These are phyloP conservation scores for Vanrija sp. DNA, from an alignment of 1,284 basidiomycete species.

Conservation along the genomic window DNA sequence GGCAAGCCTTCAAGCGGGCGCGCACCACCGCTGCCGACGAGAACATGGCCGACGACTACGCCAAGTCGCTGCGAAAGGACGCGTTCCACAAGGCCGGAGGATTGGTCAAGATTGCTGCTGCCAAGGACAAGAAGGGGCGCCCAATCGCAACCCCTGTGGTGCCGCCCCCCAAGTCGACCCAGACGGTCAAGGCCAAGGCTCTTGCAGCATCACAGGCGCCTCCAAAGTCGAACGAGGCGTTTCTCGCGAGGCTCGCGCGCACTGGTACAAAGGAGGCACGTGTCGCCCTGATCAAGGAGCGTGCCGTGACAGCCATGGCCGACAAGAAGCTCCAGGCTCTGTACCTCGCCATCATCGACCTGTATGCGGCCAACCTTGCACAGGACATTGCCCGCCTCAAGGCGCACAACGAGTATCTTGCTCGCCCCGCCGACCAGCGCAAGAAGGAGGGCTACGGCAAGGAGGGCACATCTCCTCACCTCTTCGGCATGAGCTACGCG, in stretches of 20 bases:
- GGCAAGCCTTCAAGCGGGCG: conserved; percentile 10
- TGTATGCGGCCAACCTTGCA: conserved; percentile 57
- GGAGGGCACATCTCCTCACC: conserved; percentile 36
- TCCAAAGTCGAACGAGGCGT: neutral
- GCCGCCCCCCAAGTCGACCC: too few relatives aligned
- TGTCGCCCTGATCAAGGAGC: conserved; percentile 33
- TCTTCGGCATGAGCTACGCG: conserved; percentile 56
- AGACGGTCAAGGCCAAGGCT: neutral
- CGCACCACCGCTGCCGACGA: conserved; percentile 5
- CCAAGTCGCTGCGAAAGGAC: neutral
- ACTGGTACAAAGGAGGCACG: conserved; percentile 21
- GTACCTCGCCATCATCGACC: conserved; percentile 59
- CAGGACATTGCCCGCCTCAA: conserved; percentile 52
- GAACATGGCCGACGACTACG: neutral
- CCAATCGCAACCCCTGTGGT: too few relatives aligned
- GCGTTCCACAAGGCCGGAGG: too few relatives aligned
- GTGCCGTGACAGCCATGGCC: conserved; percentile 51
- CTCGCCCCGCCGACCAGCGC: conserved; percentile 30
- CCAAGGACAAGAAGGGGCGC: neutral
- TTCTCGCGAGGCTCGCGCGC: conserved; percentile 7
- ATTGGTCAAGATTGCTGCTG: too few relatives aligned
- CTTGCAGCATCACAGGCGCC: neutral
- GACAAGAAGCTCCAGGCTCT: conserved; percentile 58
- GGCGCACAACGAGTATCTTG: conserved; percentile 20
- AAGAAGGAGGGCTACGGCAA: conserved; percentile 4